phyloP scores from a whole-genome alignment of 2,329 filamentous ascomycete genomes.

The Colletotrichum nymphaeae region DNA sequence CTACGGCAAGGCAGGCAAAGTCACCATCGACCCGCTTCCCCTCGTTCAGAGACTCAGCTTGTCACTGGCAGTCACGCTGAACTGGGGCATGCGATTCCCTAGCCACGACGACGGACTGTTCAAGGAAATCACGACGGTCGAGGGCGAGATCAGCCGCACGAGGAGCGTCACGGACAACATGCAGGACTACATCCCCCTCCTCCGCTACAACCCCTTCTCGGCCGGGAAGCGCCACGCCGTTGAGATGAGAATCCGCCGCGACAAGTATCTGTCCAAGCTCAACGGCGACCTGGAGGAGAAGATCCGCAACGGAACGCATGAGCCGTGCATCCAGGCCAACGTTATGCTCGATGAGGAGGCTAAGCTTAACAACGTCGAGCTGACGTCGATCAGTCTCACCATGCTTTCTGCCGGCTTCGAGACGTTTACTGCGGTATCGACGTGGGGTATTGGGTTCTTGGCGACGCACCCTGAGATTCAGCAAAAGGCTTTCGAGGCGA shows the following conservation, averaged over 20 bases:
- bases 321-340: constrained; percentile 74
- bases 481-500: constrained; percentile 41
- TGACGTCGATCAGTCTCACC: constrained; percentile 74
- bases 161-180: constrained; percentile 39
- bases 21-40: constrained; percentile 69
- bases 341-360: constrained; percentile 74
- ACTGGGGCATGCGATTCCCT: constrained; percentile 67
- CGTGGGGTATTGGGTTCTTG: constrained; percentile 43
- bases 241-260: constrained; percentile 37
- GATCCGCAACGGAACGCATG: constrained; percentile 65
- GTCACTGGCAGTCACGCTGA: constrained; percentile 72
- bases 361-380: constrained; percentile 56
- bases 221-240: constrained; percentile 22
- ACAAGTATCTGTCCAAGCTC: constrained; percentile 37
- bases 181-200: constrained; percentile 39
- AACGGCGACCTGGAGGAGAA: constrained; percentile 37
- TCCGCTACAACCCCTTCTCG: constrained; percentile 35
- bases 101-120: constrained; percentile 33
- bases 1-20: constrained; percentile 64
- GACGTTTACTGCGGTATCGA: constrained; percentile 42
- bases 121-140: constrained; percentile 39
- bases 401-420: constrained; percentile 64
- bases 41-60: constrained; percentile 74
- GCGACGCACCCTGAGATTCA: constrained; percentile 43
- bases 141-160: constrained; percentile 38